Evolutionary conservation across 2,329 filamentous ascomycete species (phyloP).

Genomic region (Helicocarpus griseus): DNA sequence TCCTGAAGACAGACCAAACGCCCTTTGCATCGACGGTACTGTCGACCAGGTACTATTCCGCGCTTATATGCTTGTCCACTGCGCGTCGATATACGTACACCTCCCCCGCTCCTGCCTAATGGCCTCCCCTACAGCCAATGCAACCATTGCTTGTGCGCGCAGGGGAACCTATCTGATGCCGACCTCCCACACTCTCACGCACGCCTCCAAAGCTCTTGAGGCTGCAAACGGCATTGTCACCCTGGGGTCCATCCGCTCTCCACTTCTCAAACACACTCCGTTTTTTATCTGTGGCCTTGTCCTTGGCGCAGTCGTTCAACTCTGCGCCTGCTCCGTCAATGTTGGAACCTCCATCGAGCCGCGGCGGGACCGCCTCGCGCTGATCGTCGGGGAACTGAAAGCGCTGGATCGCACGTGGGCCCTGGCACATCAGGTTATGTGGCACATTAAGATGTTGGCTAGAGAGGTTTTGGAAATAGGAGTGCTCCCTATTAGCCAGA

Average conservation of each 20-base stretch:
- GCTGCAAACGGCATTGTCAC: slow-evolving; percentile 71
- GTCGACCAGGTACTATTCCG: slow-evolving; percentile 90
- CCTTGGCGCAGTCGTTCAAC: slow-evolving; percentile 68
- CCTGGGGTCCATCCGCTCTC: slow-evolving; percentile 50
- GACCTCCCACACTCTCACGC: slow-evolving; percentile 36
- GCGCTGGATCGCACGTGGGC: slow-evolving; percentile 61
- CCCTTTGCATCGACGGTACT: slow-evolving; percentile 58
- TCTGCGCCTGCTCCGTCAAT: slow-evolving; percentile 62
- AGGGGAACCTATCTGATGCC: slow-evolving; percentile 29
- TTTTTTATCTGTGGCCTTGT: slow-evolving; percentile 77
- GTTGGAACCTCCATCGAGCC: slow-evolving; percentile 49
- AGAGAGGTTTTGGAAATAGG: slow-evolving; percentile 53
- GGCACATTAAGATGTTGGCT: slow-evolving; percentile 69
- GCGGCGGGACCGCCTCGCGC: slow-evolving; percentile 58
- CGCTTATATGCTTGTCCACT: slow-evolving; percentile 66
- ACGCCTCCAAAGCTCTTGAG: slow-evolving; percentile 71
- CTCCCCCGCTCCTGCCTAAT: slow-evolving; percentile 66
- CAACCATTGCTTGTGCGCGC: slow-evolving; percentile 40
- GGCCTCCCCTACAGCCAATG: slow-evolving; percentile 41
- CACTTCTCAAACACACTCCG: slow-evolving; percentile 64
- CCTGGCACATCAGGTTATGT: slow-evolving; percentile 58
- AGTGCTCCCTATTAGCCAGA: slow-evolving; percentile 19
- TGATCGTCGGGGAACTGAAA: slow-evolving; percentile 69
- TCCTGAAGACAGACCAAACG: slow-evolving; percentile 59
- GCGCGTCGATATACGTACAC: slow-evolving; percentile 61